phyloP scores from a whole-genome alignment of 2,329 filamentous ascomycete genomes.

The Venturia aucupariae region DNA sequence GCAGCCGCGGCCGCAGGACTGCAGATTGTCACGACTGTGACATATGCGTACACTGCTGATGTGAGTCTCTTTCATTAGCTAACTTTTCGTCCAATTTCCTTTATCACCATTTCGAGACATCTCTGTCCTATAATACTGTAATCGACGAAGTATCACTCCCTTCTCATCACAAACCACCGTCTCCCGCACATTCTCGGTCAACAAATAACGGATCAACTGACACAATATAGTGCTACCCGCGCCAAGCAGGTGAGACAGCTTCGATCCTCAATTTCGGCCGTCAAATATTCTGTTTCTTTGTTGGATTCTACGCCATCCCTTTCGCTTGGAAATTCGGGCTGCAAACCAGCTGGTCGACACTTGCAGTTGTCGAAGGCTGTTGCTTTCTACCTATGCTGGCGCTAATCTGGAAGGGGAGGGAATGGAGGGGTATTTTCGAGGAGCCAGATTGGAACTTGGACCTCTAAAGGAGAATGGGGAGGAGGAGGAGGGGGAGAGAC shows the following conservation, averaged over 20 bases:
- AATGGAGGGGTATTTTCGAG: slow-evolving; percentile 5
- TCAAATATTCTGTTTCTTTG: slow-evolving; percentile 25
- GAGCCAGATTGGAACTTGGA: slow-evolving; percentile 12
- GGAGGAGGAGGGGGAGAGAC: background rate
- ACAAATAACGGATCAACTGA: no score
- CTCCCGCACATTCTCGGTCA: no score
- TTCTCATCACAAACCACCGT: no score
- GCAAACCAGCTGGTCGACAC: slow-evolving; percentile 1
- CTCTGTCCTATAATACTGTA: no score
- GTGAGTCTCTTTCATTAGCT: background rate
- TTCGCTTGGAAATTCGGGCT: slow-evolving; percentile 5
- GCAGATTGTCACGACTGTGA: slow-evolving; percentile 29
- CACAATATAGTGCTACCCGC: slow-evolving; percentile 27
- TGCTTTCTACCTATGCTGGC: background rate
- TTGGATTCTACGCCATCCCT: slow-evolving; percentile 25
- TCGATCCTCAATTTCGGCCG: slow-evolving; percentile 27
- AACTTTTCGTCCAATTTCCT: background rate
- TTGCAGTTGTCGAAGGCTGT: background rate
- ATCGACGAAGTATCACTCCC: background rate
- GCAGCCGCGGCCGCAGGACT: slow-evolving; percentile 27
- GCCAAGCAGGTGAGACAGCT: slow-evolving; percentile 28
- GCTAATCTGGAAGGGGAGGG: slow-evolving; percentile 7
- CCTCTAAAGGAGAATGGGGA: background rate
- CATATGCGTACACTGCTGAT: slow-evolving; percentile 25
- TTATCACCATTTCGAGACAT: background rate